phyloP scores from a whole-genome alignment of 202 grass and related monocot genomes.

The Panicum hallii region DNA sequence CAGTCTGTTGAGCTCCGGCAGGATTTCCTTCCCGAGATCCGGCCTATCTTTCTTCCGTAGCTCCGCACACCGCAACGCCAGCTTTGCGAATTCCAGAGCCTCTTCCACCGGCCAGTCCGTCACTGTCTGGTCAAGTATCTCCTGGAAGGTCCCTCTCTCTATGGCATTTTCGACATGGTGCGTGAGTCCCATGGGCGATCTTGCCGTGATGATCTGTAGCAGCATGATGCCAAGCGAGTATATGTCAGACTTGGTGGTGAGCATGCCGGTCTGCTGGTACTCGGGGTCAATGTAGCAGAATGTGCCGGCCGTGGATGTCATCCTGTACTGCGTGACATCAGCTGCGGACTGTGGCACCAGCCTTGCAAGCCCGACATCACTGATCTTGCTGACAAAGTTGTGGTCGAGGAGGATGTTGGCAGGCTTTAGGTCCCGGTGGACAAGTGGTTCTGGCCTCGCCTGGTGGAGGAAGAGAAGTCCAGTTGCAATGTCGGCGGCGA shows the following conservation, averaged over 20 bases:
- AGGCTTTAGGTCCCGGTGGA: conserved; percentile 93
- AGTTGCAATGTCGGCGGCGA: conserved; percentile 81
- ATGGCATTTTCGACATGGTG: conserved; percentile 70
- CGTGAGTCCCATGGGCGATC: conserved; percentile 66
- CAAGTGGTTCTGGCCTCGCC: conserved; percentile 83
- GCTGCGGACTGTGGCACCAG: conserved; percentile 73
- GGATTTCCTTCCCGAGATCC: conserved; percentile 55
- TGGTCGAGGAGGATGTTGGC: conserved; percentile 96
- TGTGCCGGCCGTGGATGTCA: conserved; percentile 84
- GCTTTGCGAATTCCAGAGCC: conserved; percentile 50
- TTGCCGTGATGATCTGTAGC: conserved; percentile 81
- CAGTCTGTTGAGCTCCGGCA: conserved; percentile 63
- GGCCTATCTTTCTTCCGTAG: conserved; percentile 71
- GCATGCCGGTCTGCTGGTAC: conserved; percentile 98
- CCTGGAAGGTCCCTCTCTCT: conserved; percentile 69
- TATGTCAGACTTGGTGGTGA: conserved; percentile 81
- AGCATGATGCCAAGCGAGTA: conserved; percentile 75
- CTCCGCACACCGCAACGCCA: conserved; percentile 65
- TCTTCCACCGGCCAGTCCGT: conserved; percentile 70
- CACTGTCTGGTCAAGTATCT: conserved; percentile 68
- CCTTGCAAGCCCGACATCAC: conserved; percentile 83
- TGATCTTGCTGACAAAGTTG: conserved; percentile 92
- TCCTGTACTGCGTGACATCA: conserved; percentile 76
- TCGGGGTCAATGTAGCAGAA: conserved; percentile 98
- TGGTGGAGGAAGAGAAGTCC: conserved; percentile 92